These are phyloP conservation scores for Raphanus sativus DNA, from an alignment of 345 rosid species.

Conservation along the genomic window DNA sequence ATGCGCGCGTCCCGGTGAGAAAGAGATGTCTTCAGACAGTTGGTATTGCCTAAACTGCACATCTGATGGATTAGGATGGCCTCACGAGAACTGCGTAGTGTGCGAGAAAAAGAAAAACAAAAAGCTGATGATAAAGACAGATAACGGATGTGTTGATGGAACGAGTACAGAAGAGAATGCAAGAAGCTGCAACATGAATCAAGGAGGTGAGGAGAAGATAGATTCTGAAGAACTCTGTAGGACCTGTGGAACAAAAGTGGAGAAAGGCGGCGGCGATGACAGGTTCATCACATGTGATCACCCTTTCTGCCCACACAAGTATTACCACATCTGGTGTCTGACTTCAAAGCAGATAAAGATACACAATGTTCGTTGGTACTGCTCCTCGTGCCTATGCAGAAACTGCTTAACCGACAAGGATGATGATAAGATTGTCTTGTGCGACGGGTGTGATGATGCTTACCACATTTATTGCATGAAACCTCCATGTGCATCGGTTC, in stretches of 20 bases:
- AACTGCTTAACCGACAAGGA: slow-evolving; percentile 69
- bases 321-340: slow-evolving; percentile 80
- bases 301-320: slow-evolving; percentile 56
- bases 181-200: slow-evolving; percentile 39
- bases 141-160: slow-evolving; percentile 29
- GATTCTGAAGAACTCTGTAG: slow-evolving; percentile 44
- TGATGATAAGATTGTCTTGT: slow-evolving; percentile 72
- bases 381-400: slow-evolving; percentile 91
- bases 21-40: slow-evolving; percentile 54
- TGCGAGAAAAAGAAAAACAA: slow-evolving; percentile 66
- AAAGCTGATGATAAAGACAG: slow-evolving; percentile 28
- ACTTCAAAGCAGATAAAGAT: slow-evolving; percentile 59
- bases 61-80: slow-evolving; percentile 54
- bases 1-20: slow-evolving; percentile 70
- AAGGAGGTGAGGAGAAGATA: slow-evolving; percentile 27
- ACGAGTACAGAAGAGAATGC: slow-evolving; percentile 45
- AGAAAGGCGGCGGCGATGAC: slow-evolving; percentile 19
- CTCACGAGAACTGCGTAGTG: slow-evolving; percentile 70
- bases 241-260: slow-evolving; percentile 53
- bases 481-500: slow-evolving; percentile 60
- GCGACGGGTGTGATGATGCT: slow-evolving; percentile 94
- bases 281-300: slow-evolving; percentile 64
- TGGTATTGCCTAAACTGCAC: slow-evolving; percentile 83
- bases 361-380: slow-evolving; percentile 71
- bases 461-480: slow-evolving; percentile 85